phyloP scores from a whole-genome alignment of 495 filamentous ascomycete species.

The Penicillium egyptiacum region DNA sequence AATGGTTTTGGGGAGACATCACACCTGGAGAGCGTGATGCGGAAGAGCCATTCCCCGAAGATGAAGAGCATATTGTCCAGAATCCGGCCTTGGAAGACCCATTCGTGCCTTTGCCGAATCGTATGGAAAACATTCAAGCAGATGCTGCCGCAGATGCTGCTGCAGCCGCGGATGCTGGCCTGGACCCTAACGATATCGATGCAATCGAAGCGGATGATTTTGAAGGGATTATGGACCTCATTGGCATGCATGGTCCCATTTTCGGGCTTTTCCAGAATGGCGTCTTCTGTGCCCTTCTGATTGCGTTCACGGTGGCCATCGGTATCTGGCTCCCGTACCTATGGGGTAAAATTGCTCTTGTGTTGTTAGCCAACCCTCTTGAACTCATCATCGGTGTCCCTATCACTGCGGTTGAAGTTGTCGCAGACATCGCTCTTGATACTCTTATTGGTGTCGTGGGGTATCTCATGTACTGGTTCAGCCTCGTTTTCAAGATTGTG shows the following conservation, averaged over 20 bases:
- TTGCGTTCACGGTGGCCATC: constrained; percentile 77
- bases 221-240: constrained; percentile 94
- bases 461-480: constrained; percentile 55
- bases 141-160: constrained; percentile 30
- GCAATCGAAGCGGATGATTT: constrained; percentile 85
- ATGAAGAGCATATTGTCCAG: constrained; percentile 60
- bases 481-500: constrained; percentile 43
- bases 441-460: constrained; percentile 56
- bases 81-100: constrained; percentile 61
- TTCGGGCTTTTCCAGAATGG: constrained; percentile 89
- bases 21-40: constrained; percentile 31
- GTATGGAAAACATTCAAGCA: constrained; percentile 13
- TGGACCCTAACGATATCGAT: constrained; percentile 60
- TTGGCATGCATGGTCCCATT: constrained; percentile 93
- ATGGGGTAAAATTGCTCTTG: constrained; percentile 77
- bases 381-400: constrained; percentile 66
- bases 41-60: constrained; percentile 33
- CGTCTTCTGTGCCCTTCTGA: constrained; percentile 87
- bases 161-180: constrained; percentile 44
- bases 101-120: constrained; percentile 56
- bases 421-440: constrained; percentile 71
- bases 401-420: constrained; percentile 63
- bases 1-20: constrained; percentile 69
- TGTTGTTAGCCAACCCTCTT: constrained; percentile 76
- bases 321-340: constrained; percentile 92